Evolutionary conservation across 2,329 filamentous ascomycete genomes (phyloP).

Genomic region (Fusarium tanahbumbuense): DNA sequence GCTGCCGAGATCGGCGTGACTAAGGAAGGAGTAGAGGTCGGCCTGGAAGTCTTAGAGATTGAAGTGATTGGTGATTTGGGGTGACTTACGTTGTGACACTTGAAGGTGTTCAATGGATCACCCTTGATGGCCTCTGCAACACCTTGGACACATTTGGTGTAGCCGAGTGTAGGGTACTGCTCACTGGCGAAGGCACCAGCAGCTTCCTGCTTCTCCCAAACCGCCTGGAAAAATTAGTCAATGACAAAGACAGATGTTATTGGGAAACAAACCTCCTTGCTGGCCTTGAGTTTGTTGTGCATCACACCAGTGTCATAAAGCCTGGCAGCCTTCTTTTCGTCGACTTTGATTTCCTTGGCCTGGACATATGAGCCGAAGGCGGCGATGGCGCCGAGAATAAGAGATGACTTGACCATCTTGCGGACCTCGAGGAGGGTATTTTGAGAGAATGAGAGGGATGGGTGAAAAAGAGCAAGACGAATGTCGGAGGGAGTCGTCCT

Average conservation of each 20-base stretch:
- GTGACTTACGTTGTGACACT: slow-evolving; percentile 57
- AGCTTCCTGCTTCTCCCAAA: slow-evolving; percentile 50
- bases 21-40: slow-evolving; percentile 67
- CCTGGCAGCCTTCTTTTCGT: slow-evolving; percentile 19
- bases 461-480: neutral
- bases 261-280: slow-evolving; percentile 11
- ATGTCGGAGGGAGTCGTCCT: fast-evolving
- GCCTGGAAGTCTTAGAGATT: too few species aligned
- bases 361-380: slow-evolving; percentile 6
- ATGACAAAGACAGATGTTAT: fast-evolving
- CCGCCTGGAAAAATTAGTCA: slow-evolving; percentile 37
- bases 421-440: neutral
- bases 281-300: slow-evolving; percentile 38
- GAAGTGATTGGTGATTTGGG: too few species aligned
- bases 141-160: slow-evolving; percentile 56
- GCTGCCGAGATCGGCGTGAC: slow-evolving; percentile 65
- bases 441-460: neutral
- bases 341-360: slow-evolving; percentile 38
- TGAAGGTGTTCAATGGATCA: slow-evolving; percentile 60
- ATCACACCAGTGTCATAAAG: slow-evolving; percentile 38
- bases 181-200: slow-evolving; percentile 51
- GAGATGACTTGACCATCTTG: slow-evolving; percentile 39
- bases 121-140: slow-evolving; percentile 58
- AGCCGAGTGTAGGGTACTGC: slow-evolving; percentile 53
- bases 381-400: slow-evolving; percentile 28